Evolutionary conservation across 2,329 filamentous ascomycete genomes (phyloP).

Genomic region (Claviceps purpurea): DNA sequence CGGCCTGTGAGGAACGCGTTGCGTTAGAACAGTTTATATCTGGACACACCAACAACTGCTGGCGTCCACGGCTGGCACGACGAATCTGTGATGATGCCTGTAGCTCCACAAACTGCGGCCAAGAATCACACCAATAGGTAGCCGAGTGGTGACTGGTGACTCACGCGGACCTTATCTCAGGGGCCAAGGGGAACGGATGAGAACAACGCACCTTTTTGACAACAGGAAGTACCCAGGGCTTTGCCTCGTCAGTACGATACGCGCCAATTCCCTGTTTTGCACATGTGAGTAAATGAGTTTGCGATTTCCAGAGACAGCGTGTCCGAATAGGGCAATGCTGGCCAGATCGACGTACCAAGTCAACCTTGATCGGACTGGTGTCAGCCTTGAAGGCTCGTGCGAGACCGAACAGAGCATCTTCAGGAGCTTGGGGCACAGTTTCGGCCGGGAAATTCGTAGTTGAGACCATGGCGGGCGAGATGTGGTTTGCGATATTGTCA

Average conservation of each 20-base stretch:
- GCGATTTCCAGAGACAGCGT: too few species aligned
- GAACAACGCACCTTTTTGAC: conserved; percentile 67
- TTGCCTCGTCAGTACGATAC: conserved; percentile 87
- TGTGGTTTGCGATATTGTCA: conserved; percentile 53
- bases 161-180: not conserved
- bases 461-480: conserved; percentile 42
- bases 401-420: conserved; percentile 89
- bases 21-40: not conserved
- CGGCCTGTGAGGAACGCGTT: conserved; percentile 47
- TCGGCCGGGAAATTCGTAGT: conserved; percentile 60
- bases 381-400: conserved; percentile 82
- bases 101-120: not conserved
- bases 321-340: too few species aligned
- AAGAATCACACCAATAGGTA: not conserved
- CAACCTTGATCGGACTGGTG: conserved; percentile 66
- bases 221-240: conserved; percentile 93
- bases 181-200: not conserved
- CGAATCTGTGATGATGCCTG: not conserved
- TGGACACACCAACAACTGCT: not conserved
- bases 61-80: not conserved
- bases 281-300: not conserved
- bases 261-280: conserved; percentile 59
- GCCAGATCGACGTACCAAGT: conserved; percentile 50
- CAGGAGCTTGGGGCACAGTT: conserved; percentile 75
- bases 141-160: not conserved